Conservation (phyloP, 164 flowering plant species). For the Kingdonia uniflora region DNA sequence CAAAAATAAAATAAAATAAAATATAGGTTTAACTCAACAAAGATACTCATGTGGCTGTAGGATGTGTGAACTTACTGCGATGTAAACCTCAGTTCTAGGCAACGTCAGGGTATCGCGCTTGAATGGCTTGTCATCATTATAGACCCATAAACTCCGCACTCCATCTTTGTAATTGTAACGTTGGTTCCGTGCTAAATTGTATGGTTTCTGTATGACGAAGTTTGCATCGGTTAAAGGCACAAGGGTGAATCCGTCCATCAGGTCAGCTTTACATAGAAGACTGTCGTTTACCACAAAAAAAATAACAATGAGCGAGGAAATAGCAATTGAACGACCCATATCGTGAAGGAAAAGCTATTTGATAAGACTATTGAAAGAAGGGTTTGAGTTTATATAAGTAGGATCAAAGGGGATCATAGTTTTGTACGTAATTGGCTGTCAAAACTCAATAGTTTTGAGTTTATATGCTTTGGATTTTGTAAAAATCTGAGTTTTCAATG, state of each 20-base stretch:
- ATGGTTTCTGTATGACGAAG: slow-evolving; percentile 14
- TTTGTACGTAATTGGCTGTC: too few species aligned
- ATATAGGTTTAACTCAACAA: too few species aligned
- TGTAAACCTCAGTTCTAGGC: slow-evolving; percentile 21
- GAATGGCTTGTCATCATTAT: slow-evolving; percentile 19
- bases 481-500: too few species aligned
- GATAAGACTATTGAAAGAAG: too few species aligned
- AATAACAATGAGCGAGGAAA: not conserved
- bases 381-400: too few species aligned
- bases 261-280: not conserved
- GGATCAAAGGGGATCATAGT: too few species aligned
- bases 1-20: too few species aligned
- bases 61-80: slow-evolving; percentile 6
- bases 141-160: slow-evolving; percentile 29
- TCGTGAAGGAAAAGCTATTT: too few species aligned
- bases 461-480: too few species aligned
- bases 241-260: not conserved
- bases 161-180: slow-evolving; percentile 19
- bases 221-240: slow-evolving; percentile 10
- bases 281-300: not conserved
- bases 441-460: too few species aligned
- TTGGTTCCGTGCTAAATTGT: slow-evolving; percentile 7
- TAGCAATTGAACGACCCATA: too few species aligned
- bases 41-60: too few species aligned
- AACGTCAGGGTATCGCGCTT: slow-evolving; percentile 15